A percentile compares a stretch with the other conserved stretches of the same genome.
phyloP scores from a whole-genome alignment of 148 eudicot species.

The Camellia japonica region DNA sequence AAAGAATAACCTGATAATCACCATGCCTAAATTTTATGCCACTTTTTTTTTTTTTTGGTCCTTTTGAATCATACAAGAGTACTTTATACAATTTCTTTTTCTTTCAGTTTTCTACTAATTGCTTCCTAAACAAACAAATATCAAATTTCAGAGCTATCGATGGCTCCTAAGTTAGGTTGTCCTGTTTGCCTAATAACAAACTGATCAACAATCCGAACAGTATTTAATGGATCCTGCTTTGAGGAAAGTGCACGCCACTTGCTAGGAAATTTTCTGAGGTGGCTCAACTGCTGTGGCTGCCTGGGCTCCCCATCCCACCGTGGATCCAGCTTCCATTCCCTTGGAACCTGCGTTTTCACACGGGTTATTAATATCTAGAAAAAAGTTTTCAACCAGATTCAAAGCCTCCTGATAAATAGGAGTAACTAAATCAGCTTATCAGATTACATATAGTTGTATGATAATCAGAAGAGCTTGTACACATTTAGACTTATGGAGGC shows the following conservation, averaged over 20 bases:
- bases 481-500: too few relatives aligned
- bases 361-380: neutral
- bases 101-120: too few relatives aligned
- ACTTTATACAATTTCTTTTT: too few relatives aligned
- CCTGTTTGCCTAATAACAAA: conserved; percentile 44
- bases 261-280: conserved; percentile 64
- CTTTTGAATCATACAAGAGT: neutral
- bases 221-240: conserved; percentile 58
- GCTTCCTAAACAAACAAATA: too few relatives aligned
- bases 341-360: conserved; percentile 64
- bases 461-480: too few relatives aligned
- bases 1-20: too few relatives aligned
- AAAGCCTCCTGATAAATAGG: neutral
- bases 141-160: conserved; percentile 12
- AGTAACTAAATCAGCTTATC: neutral
- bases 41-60: too few relatives aligned
- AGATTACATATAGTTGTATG: neutral
- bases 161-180: conserved; percentile 15
- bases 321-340: conserved; percentile 92
- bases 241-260: conserved; percentile 63
- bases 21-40: too few relatives aligned
- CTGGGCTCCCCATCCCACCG: conserved; percentile 76
- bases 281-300: conserved; percentile 43
- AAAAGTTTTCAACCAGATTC: neutral
- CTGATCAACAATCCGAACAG: conserved; percentile 68